These are phyloP conservation scores for Phytophthora sp. DNA, from an alignment of 352 stramenopile species.

Conservation along the genomic window DNA sequence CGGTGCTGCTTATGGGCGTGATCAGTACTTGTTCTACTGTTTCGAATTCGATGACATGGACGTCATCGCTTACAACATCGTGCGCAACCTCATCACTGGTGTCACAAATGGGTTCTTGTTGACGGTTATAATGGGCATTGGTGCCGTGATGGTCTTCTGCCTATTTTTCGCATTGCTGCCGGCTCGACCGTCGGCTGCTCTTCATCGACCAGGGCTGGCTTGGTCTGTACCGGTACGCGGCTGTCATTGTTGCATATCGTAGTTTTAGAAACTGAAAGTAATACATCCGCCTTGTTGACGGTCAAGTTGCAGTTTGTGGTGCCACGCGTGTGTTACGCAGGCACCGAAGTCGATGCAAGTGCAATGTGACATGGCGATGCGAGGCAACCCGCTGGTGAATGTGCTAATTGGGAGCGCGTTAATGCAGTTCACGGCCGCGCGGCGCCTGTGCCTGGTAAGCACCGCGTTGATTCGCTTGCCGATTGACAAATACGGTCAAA, in stretches of 20 bases:
- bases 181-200: constrained; percentile 60
- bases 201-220: constrained; percentile 57
- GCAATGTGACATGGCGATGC: constrained; percentile 3
- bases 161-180: constrained; percentile 57
- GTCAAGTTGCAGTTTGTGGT: neutral
- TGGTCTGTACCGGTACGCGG: no score
- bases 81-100: constrained; percentile 57
- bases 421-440: neutral
- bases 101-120: constrained; percentile 62
- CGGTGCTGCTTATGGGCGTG: constrained; percentile 60
- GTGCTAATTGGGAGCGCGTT: neutral
- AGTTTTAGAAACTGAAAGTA: neutral
- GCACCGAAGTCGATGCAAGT: constrained; percentile 12
- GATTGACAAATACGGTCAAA: neutral
- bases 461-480: neutral
- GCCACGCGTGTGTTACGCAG: neutral
- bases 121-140: constrained; percentile 69
- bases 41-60: constrained; percentile 43
- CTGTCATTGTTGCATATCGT: neutral
- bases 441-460: constrained; percentile 1
- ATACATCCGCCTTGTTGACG: neutral
- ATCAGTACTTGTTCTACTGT: constrained; percentile 56
- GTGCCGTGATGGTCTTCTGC: constrained; percentile 62
- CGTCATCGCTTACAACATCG: constrained; percentile 47
- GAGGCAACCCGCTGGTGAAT: neutral